phyloP scores from a whole-genome alignment of 345 rosid species.

The Arabidopsis arenosa region DNA sequence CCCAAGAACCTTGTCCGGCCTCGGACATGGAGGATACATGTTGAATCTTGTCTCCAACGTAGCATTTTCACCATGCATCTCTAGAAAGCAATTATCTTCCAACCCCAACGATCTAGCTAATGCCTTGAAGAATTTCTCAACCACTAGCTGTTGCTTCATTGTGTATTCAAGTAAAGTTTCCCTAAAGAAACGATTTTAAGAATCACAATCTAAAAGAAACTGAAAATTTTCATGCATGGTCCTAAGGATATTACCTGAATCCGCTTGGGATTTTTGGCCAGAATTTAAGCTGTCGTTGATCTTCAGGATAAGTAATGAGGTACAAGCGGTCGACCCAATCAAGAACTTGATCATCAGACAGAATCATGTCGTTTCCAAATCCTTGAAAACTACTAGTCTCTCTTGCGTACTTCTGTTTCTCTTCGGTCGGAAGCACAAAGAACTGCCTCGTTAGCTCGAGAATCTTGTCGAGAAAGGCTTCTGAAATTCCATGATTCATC shows the following conservation, averaged over 20 bases:
- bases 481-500: conserved; percentile 66
- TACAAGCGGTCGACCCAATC: conserved; percentile 80
- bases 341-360: conserved; percentile 62
- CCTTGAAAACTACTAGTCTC: conserved; percentile 60
- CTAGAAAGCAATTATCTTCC: conserved; percentile 54
- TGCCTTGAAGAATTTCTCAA: conserved; percentile 48
- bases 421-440: conserved; percentile 61
- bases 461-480: conserved; percentile 53
- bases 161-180: conserved; percentile 50
- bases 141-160: conserved; percentile 33
- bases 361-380: conserved; percentile 70
- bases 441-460: conserved; percentile 54
- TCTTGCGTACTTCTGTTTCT: conserved; percentile 60
- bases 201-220: neutral
- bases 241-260: conserved; percentile 51
- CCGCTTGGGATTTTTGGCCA: conserved; percentile 65
- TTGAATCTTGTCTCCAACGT: conserved; percentile 55
- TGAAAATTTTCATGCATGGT: neutral
- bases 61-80: conserved; percentile 52
- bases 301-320: conserved; percentile 55
- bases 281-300: conserved; percentile 48
- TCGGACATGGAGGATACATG: conserved; percentile 65
- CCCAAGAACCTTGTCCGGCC: conserved; percentile 61
- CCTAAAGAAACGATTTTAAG: conserved; percentile 32
- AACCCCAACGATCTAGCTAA: conserved; percentile 58